These are phyloP conservation scores for Chrysanthemum makinoi DNA, from an alignment of 129 eudicot genomes.

Conservation along the genomic window DNA sequence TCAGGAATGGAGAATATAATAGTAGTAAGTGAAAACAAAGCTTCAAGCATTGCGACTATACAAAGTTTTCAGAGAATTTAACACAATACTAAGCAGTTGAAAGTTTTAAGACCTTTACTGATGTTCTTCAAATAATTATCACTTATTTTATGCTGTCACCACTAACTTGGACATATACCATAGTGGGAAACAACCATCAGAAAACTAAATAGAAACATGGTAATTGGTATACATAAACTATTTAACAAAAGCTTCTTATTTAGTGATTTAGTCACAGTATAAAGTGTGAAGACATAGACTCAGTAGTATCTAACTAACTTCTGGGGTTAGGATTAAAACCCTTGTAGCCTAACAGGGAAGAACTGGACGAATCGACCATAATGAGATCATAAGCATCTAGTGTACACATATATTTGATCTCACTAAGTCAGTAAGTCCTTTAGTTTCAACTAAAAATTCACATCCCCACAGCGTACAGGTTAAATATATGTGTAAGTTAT, in stretches of 20 bases:
- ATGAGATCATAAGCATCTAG: too few relatives aligned
- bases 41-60: background rate
- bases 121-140: slow-evolving; percentile 14
- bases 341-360: too few relatives aligned
- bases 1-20: background rate
- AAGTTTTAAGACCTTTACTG: background rate
- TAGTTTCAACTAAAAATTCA: too few relatives aligned
- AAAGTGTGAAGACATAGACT: background rate
- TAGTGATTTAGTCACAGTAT: background rate
- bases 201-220: background rate
- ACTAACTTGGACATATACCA: slow-evolving; percentile 7
- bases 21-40: background rate
- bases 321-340: background rate
- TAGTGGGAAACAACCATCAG: background rate
- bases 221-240: too few relatives aligned
- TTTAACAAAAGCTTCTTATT: background rate
- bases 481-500: too few relatives aligned
- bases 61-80: background rate
- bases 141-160: slow-evolving; percentile 4
- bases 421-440: too few relatives aligned
- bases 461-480: too few relatives aligned
- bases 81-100: slow-evolving; percentile 1
- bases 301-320: background rate
- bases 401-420: too few relatives aligned
- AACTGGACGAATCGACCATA: too few relatives aligned